Evolutionary conservation across 345 rosid species (phyloP).

Genomic region (Cardamine occulta): DNA sequence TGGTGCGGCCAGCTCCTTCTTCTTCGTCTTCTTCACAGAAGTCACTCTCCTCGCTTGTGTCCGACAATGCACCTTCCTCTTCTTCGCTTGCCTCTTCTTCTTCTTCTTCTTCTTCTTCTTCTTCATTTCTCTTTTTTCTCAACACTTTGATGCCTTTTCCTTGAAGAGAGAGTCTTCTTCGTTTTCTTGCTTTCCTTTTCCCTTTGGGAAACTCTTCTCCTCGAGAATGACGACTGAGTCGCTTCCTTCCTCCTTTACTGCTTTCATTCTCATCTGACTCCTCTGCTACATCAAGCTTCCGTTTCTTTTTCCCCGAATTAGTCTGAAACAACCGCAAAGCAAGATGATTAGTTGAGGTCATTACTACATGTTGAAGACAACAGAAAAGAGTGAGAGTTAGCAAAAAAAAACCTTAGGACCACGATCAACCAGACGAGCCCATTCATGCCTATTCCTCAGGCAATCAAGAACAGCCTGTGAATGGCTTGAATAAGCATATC

Average conservation of each 20-base stretch:
- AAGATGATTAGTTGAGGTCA: neutral
- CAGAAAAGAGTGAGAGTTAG: neutral
- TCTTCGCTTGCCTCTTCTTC: conserved; percentile 40
- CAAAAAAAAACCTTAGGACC: conserved; percentile 81
- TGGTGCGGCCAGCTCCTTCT: conserved; percentile 19
- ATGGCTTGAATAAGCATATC: conserved; percentile 96
- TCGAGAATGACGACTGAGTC: conserved; percentile 57
- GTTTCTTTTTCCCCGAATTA: conserved; percentile 80
- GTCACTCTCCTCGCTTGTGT: conserved; percentile 72
- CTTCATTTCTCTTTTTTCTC: conserved; percentile 60
- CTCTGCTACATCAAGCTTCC: conserved; percentile 74
- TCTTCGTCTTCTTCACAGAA: conserved; percentile 78
- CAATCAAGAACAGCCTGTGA: conserved; percentile 99
- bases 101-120: conserved; percentile 51
- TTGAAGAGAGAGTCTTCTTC: conserved; percentile 76
- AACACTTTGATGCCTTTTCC: conserved; percentile 79
- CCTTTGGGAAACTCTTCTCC: conserved; percentile 93
- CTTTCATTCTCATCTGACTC: conserved; percentile 75
- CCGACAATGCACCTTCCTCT: conserved; percentile 57
- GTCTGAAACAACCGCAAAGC: conserved; percentile 54
- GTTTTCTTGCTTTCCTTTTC: conserved; percentile 84
- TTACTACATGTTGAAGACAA: conserved; percentile 5
- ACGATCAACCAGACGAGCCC: conserved; percentile 98
- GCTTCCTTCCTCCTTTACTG: conserved; percentile 54
- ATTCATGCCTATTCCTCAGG: conserved; percentile 91